phyloP scores from a whole-genome alignment of 2,329 filamentous ascomycete genomes.

The Neocucurbitaria cava region DNA sequence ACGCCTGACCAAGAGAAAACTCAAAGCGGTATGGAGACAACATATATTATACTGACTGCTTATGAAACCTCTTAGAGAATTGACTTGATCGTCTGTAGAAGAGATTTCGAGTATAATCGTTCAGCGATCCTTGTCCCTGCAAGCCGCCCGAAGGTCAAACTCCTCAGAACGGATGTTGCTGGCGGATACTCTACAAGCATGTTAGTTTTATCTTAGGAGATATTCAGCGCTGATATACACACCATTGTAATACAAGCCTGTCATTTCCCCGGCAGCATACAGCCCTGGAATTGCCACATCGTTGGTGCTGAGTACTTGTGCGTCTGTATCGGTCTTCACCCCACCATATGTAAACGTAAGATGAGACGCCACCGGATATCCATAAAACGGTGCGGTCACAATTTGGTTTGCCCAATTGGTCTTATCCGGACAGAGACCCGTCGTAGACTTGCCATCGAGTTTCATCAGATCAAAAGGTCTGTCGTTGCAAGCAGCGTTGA shows the following conservation, averaged over 20 bases:
- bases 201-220: background rate
- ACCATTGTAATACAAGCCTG: conserved; percentile 45
- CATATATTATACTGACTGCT: too few relatives aligned
- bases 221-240: background rate
- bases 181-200: conserved; percentile 37
- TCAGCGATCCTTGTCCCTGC: conserved; percentile 36
- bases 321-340: conserved; percentile 50
- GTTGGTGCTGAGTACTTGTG: conserved; percentile 49
- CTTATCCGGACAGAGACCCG: conserved; percentile 47
- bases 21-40: too few relatives aligned
- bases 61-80: background rate
- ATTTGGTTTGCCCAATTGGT: conserved; percentile 53
- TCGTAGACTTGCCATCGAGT: conserved; percentile 51
- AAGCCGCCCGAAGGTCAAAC: conserved; percentile 43
- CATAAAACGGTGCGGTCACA: conserved; percentile 47
- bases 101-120: conserved; percentile 14
- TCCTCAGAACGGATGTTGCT: conserved; percentile 40
- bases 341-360: conserved; percentile 47
- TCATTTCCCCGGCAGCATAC: conserved; percentile 45
- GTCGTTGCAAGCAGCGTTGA: conserved; percentile 50
- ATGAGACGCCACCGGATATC: conserved; percentile 35
- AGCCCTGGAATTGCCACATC: conserved; percentile 39
- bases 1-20: too few relatives aligned
- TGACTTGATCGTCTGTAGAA: conserved; percentile 2
- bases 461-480: conserved; percentile 52